Percentiles rank a stretch among this genome's conserved stretches.
Conservation (phyloP, 257 asterid genomes). For the Penstemon newberryi region DNA sequence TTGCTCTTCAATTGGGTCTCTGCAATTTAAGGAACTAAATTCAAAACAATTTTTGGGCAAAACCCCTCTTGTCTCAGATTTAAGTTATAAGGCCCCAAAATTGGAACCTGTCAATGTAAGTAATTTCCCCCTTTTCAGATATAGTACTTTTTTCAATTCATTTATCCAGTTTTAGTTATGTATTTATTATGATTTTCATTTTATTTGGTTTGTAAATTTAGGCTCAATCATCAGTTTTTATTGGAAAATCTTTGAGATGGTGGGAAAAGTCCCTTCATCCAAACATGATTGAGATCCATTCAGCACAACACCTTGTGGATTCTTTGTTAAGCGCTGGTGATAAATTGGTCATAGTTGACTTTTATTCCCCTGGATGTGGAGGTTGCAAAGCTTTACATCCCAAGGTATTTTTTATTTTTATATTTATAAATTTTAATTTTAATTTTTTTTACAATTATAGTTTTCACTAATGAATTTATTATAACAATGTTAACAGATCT, state of each 20-base stretch:
- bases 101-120: constrained; percentile 58
- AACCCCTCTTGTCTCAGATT: constrained; percentile 32
- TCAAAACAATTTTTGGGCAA: constrained; percentile 49
- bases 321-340: constrained; percentile 73
- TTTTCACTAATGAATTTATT: not conserved
- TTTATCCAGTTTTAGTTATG: not conserved
- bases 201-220: constrained; percentile 23
- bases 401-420: constrained; percentile 48
- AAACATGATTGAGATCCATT: constrained; percentile 78
- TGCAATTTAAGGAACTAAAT: constrained; percentile 51
- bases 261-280: constrained; percentile 81
- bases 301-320: constrained; percentile 68
- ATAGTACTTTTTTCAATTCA: not conserved
- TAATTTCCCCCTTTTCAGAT: not conserved
- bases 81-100: constrained; percentile 43
- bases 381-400: constrained; percentile 94
- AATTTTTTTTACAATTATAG: not conserved
- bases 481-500: constrained; percentile 48
- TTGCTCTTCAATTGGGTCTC: constrained; percentile 39
- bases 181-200: not conserved
- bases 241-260: constrained; percentile 68
- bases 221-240: constrained; percentile 59
- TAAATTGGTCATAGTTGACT: constrained; percentile 73
- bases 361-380: constrained; percentile 96
- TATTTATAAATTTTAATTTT: no score